phyloP scores from a whole-genome alignment of 495 filamentous ascomycete genomes.

The Aspergillus asperescens region DNA sequence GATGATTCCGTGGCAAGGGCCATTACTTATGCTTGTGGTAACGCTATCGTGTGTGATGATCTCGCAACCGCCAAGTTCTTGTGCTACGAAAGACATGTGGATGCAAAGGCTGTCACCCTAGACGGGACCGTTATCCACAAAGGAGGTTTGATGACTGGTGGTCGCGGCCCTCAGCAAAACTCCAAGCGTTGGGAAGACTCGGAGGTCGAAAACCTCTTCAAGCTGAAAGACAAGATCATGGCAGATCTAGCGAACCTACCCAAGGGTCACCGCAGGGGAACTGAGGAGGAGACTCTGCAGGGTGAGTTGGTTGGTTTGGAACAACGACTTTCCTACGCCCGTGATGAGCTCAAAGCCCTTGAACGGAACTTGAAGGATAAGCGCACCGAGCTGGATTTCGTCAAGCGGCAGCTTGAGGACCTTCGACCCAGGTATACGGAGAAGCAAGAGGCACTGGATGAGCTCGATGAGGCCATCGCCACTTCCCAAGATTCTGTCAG shows the following conservation, averaged over 20 bases:
- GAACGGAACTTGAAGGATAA: conserved; percentile 84
- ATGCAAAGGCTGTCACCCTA: conserved; percentile 88
- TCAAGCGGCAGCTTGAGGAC: conserved; percentile 63
- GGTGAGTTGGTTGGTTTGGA: conserved; percentile 80
- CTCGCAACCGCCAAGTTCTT: conserved; percentile 79
- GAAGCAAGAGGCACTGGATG: conserved; percentile 60
- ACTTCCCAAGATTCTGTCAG: conserved; percentile 72
- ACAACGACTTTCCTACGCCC: conserved; percentile 62
- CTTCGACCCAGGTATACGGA: conserved; percentile 73
- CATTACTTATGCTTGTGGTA: conserved; percentile 90
- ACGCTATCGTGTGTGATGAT: conserved; percentile 91
- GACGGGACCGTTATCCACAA: conserved; percentile 95
- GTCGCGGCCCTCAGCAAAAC: conserved; percentile 66
- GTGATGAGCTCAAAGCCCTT: conserved; percentile 72
- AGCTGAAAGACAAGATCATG: conserved; percentile 63
- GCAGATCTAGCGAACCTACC: conserved; percentile 71
- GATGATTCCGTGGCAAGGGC: conserved; percentile 82
- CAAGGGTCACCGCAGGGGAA: conserved; percentile 62
- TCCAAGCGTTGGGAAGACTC: conserved; percentile 84
- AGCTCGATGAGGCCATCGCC: conserved; percentile 58
- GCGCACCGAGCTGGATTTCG: conserved; percentile 71
- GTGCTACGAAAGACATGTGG: conserved; percentile 76
- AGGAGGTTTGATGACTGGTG: conserved; percentile 96
- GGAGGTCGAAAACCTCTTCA: conserved; percentile 75
- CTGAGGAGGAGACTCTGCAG: conserved; percentile 74